Base-by-base conservation (phyloP, 2,329 filamentous ascomycete species). In the Fusarium nematophilum region DNA sequence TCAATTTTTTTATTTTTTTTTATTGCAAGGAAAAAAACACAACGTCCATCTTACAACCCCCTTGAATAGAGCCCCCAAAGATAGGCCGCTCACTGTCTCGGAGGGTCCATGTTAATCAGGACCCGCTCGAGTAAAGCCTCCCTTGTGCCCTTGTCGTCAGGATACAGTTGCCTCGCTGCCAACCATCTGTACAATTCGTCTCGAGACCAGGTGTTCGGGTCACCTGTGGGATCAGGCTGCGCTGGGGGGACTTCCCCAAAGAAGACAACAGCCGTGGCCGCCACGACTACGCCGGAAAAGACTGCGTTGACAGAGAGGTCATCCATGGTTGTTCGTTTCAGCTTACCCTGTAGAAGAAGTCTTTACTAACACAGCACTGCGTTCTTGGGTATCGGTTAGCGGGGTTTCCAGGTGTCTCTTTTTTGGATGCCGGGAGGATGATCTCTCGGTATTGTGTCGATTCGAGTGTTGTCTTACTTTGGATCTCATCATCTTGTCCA, bases 231-330 rank as follows among this genome's bases (percentile, higher is more conserved):
- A 72, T 97, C 93, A 40, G 81, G 57, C 63, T 87, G 80, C 4
- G 84, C 75, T 1, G 93, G 93, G 69, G 97, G 96, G 70, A 97
- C 84, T 83, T 52, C 92, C 92, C 88, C 90, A n/a, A n/a, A 96
- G 67, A 97, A 94, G 5, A 90, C 88, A 72, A 97, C 97, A 14
- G 88, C 91, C 88, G 78, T 67, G 69, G 53, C 48, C 48, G 51
- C 52, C 9, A 48, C 57, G 17, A 66, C 64, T 26, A 57, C 48
- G 23, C 54, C 62, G 34, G 58, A 54, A 34, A 65, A 65, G 17
- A 57, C 65, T 67, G n/a, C n/a, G n/a, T n/a, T n/a, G n/a, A 31
- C 17, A 27, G 13, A 0, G 18, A 1, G 13, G 18, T 67, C 33
- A 64, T 51, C 38, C 53, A 21, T 25, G n/a, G 5, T 4, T 30